Percentiles rank a stretch among this genome's conserved stretches.
Conservation (phyloP, 1,139 yeast genomes). For the Taiozyma sp. region DNA sequence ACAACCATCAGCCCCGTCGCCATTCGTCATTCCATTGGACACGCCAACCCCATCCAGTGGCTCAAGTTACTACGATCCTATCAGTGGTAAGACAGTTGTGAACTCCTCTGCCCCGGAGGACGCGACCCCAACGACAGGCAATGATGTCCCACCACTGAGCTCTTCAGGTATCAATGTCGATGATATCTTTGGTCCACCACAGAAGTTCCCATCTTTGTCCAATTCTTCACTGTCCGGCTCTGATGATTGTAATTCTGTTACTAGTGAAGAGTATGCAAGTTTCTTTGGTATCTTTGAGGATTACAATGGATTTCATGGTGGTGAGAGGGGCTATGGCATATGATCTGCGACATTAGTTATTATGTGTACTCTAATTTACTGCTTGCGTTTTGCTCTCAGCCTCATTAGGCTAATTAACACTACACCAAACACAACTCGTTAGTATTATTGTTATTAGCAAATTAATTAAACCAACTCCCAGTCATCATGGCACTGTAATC, state of each 20-base stretch:
- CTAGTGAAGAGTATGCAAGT: constrained; percentile 19
- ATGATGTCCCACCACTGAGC: not conserved
- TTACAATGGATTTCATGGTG: constrained; percentile 6
- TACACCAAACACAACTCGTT: not conserved
- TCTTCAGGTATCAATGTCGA: not conserved
- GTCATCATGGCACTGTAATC: constrained; percentile 7
- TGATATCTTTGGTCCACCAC: not conserved
- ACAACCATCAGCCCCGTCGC: not conserved
- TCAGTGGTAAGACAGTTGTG: not conserved
- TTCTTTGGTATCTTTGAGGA: constrained; percentile 23
- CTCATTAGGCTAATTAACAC: not conserved
- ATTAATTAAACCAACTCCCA: constrained; percentile 11
- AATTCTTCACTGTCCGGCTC: constrained; percentile 4
- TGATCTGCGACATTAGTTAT: not conserved
- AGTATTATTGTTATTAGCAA: not conserved
- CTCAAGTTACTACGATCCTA: constrained; percentile 1
- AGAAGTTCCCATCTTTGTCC: not conserved
- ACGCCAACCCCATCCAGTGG: not conserved
- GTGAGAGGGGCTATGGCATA: not conserved
- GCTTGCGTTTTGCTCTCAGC: too few relatives aligned
- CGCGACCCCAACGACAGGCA: not conserved
- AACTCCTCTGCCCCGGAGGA: not conserved
- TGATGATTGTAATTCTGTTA: constrained; percentile 1
- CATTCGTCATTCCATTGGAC: not conserved
- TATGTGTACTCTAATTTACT: not conserved